Percentiles rank a stretch among this genome's conserved stretches.
Evolutionary conservation across 805 yeast genomes (phyloP).

Genomic region (Metschnikowia corniflorae): DNA sequence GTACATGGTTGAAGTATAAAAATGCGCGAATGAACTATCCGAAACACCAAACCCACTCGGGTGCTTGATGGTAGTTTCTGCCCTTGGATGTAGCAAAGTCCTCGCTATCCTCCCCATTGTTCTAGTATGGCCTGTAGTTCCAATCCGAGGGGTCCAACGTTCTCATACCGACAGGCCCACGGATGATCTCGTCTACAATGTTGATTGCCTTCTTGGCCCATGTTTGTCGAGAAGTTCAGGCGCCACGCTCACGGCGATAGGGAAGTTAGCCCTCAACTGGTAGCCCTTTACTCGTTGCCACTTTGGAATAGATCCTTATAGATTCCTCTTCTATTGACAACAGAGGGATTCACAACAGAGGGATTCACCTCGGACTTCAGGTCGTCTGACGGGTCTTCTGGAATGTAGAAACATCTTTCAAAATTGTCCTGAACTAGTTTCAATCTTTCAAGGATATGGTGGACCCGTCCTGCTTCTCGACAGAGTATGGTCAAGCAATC

Average conservation of each 20-base stretch:
- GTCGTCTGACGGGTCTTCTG: constrained; percentile 62
- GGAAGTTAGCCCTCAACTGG: constrained; percentile 86
- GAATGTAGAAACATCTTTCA: constrained; percentile 76
- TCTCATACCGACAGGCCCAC: constrained; percentile 90
- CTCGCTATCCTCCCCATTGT: constrained; percentile 70
- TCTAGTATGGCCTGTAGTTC: constrained; percentile 88
- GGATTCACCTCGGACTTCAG: constrained; percentile 57
- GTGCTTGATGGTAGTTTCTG: constrained; percentile 96
- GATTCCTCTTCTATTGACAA: constrained; percentile 91
- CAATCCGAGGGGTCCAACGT: constrained; percentile 91
- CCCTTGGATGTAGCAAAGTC: constrained; percentile 95
- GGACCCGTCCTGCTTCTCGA: constrained; percentile 55
- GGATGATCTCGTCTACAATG: constrained; percentile 65
- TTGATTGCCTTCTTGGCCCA: constrained; percentile 62
- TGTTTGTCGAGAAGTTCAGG: constrained; percentile 78
- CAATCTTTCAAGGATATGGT: constrained; percentile 60
- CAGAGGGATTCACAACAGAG: constrained; percentile 63
- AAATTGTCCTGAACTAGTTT: constrained; percentile 63
- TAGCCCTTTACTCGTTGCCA: constrained; percentile 93
- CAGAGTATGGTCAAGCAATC: constrained; percentile 56
- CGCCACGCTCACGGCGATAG: constrained; percentile 91
- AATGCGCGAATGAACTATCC: constrained; percentile 88
- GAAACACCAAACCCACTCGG: constrained; percentile 94
- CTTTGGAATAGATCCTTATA: constrained; percentile 82
- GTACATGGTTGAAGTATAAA: constrained; percentile 46